Base-by-base conservation (phyloP, 2,329 filamentous ascomycete species). In the Clonostachys chloroleuca region DNA sequence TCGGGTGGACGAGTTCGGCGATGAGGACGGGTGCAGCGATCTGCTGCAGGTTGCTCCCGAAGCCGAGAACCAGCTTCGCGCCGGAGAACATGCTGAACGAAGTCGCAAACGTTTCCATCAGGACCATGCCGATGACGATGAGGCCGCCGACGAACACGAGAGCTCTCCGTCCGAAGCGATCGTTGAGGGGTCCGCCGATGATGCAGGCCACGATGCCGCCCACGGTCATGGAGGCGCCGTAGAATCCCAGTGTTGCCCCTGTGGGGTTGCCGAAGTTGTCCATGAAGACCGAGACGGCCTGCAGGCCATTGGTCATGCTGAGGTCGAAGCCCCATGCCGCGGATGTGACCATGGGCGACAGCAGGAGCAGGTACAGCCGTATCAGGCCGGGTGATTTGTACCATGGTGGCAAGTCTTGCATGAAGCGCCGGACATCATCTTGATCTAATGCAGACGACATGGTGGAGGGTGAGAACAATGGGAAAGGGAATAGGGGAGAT, bases 1-100 rank as follows among this genome's bases (percentile, higher is more conserved):
- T 51, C 17, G 54, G 54, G 13, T 51, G 50, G 10, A 53, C 51
- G 40, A 56, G 47, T 44, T 55, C 54, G 17, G 53, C 46, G 36
- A 54, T 46, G n/a, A 51, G 50, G 1, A 44, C 51, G 6, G 53
- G 53, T 5, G 50, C 53, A 6, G 49, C 47, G 10, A 46, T 54
- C n/a, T 44, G 40, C 35, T 44, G 43, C 34, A 48, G 39, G 6
- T 49, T 49, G 5, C 43, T 43, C 6, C 54, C 52, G 12, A 56
- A 41, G 13, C 53, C 53, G 14, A 55, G 46, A 3, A 56, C 12
- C 6, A 56, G 43, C 30, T 53, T 48, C 3, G 47, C 53, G 16
- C 40, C 49, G 20, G 53, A 46, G 36, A 50, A 55, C 16, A 49
- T 49, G 12, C 49, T 17, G 13, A 53, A 52, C 30, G 17, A 47